Conservation (phyloP, 306 rosid species). For the Lathyrus oleraceus region DNA sequence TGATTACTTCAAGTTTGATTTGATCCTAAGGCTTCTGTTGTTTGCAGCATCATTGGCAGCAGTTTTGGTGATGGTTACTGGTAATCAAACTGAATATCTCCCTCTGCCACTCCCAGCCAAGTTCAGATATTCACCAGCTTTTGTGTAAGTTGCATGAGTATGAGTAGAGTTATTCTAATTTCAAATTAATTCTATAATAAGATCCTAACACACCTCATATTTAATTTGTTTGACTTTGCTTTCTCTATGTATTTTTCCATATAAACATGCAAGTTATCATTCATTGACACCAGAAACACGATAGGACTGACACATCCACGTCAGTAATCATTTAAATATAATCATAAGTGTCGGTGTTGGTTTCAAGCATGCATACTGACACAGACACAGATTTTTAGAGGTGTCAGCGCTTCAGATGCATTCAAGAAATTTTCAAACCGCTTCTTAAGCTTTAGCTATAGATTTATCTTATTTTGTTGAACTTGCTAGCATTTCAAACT, state of each 20-base stretch:
- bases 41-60: constrained; percentile 68
- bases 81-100: constrained; percentile 51
- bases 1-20: constrained; percentile 41
- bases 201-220: too few relatives aligned
- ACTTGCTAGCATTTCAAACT: not conserved
- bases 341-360: too few relatives aligned
- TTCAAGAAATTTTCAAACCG: constrained; percentile 3
- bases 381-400: too few relatives aligned
- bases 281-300: too few relatives aligned
- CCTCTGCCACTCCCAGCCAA: constrained; percentile 43
- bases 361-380: too few relatives aligned
- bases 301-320: too few relatives aligned
- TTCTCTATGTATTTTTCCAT: not conserved
- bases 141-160: constrained; percentile 52
- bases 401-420: too few relatives aligned
- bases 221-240: not conserved
- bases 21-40: constrained; percentile 57
- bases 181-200: not conserved
- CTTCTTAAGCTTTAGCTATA: not conserved
- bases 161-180: not conserved
- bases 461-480: constrained; percentile 1
- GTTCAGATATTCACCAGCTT: constrained; percentile 77
- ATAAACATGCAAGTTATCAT: too few relatives aligned
- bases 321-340: too few relatives aligned
- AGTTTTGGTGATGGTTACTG: constrained; percentile 63